Base-by-base conservation (phyloP, 2,329 filamentous ascomycete species). In the Epichloe glyceriae region DNA sequence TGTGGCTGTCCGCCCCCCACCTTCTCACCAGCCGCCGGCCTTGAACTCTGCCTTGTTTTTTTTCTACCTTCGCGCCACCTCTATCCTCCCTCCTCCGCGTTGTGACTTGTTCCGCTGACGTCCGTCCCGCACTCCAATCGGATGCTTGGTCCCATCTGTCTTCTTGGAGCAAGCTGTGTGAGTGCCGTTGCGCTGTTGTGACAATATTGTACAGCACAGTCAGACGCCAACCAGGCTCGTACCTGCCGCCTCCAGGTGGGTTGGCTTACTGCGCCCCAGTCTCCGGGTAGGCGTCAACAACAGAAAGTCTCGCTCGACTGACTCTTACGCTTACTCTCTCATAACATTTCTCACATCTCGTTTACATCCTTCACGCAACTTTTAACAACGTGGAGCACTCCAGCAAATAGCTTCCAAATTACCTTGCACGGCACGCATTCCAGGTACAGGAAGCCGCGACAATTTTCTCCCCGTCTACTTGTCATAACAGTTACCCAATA, bases 41-140 rank as follows among this genome's bases (percentile, higher is more conserved):
- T 34, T 30, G 17, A 46, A 34, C 30, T 47, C 45, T 47, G 20
- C 50, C 50, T 51, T 51, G 44, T 51, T 51, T 51, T 46, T 46
- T 39, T n/a, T 14, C 12, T 40, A 17, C 15, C 38, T n/a, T 30
- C 12, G 20, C 41, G 41, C 41, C 19, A 26, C 42, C 22, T 11
- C 5, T n/a, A 4, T 42, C 15, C n/a, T 11, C 8, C 10, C 4
- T 14, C 19, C 17, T 11, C 11, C 11, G 15, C 33, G 17, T 35
- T 14, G 19, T 39, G 34, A 37, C n/a, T 20, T 22, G 43, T 35
- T 17, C 43, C 30, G 43, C n/a, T 19, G 43, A 46, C 14, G 26
- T 44, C 26, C 45, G 34, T 43, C 11, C 40, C 14, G 34, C 33
- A 49, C 20, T 44, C 48, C 33, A 49, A 50, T 50, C 40, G 41